Evolutionary conservation across 805 yeast species (phyloP).

Genomic region (Nakazawaea pomicola): DNA sequence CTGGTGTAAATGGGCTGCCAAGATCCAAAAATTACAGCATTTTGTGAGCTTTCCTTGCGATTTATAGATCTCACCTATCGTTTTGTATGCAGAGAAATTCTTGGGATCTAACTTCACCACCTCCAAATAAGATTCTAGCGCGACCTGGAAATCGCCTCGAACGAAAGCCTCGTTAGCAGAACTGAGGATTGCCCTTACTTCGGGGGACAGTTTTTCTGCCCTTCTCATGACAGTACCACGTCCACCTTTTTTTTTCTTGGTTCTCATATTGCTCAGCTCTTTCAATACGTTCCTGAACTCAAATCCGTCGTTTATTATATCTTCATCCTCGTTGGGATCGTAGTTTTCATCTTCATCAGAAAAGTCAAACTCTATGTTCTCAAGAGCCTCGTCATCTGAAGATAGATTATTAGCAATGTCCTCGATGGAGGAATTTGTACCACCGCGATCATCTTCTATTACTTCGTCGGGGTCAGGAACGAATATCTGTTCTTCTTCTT

Average conservation of each 20-base stretch:
- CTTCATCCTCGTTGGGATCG: conserved; percentile 22
- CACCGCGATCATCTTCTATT: conserved; percentile 5
- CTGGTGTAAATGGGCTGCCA: conserved; percentile 75
- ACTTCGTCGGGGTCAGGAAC: conserved; percentile 11
- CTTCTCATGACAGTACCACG: conserved; percentile 32
- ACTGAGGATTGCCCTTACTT: conserved; percentile 59
- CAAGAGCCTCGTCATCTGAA: conserved; percentile 20
- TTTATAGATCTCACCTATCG: conserved; percentile 79
- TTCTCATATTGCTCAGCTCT: conserved; percentile 61
- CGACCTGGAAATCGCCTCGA: conserved; percentile 50
- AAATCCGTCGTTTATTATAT: conserved; percentile 36
- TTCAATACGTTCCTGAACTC: conserved; percentile 59
- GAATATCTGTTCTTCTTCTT: conserved; percentile 28
- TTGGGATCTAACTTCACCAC: conserved; percentile 75
- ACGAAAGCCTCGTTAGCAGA: conserved; percentile 82
- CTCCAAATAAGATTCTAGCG: conserved; percentile 54
- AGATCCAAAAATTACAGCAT: conserved; percentile 75
- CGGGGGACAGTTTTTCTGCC: conserved; percentile 56
- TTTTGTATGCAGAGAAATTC: conserved; percentile 80
- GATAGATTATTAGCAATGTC: conserved; percentile 17
- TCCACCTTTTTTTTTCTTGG: conserved; percentile 35
- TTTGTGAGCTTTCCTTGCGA: conserved; percentile 62
- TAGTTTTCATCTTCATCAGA: conserved; percentile 16
- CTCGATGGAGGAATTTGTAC: conserved; percentile 16
- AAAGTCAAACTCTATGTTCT: conserved; percentile 11